Evolutionary conservation across 768 basidiomycete genomes (phyloP), one percentile per base, ranked within the genome.

Genomic region (Hericium rajendrae): DNA sequence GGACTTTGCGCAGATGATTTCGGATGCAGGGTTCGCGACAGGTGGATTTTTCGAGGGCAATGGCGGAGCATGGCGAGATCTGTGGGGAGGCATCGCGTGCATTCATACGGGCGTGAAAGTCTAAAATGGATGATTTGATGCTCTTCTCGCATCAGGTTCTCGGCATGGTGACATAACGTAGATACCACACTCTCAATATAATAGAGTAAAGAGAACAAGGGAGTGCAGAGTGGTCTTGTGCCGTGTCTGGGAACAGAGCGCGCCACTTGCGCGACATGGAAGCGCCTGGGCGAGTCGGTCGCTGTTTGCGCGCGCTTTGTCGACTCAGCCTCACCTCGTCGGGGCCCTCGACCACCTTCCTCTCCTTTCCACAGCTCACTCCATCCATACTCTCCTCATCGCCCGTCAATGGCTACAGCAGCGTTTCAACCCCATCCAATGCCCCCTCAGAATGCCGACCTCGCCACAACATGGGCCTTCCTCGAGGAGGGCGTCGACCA

Each of bases 401-500:
- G 26, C 53, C 22, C 37, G 37, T n/a, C 51, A 20, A 59, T 62
- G 61, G 56, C 59, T 46, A 18, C 43, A 26, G 20, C 49, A 51
- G 37, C 39, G 48, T 50, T 24, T 57, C 24, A 56, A 32, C 24
- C 58, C 51, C 37, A 57, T 57, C 59, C 67, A 26, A 85, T 90
- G 79, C 88, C 87, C 2, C 78, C 84, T 54, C 67, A 84, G 6
- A 78, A 65, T 59, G 55, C 88, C 32, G 91, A 93, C 69, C 76
- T 92, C 50, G 78, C 78, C 11, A 88, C 87, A n/a, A 93, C 90
- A 26, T 94, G 92, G 92, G 74, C 79, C 5, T 94, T 86, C 67
- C 82, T 94, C 48, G 86, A 91, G 70, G 89, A 93, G 59, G 85
- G 85, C 51, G 86, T 92, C 37, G 90, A 93, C 72, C 90, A 92